Conservation (phyloP, 495 filamentous ascomycete genomes). For the Podospora pseudoanserina region DNA sequence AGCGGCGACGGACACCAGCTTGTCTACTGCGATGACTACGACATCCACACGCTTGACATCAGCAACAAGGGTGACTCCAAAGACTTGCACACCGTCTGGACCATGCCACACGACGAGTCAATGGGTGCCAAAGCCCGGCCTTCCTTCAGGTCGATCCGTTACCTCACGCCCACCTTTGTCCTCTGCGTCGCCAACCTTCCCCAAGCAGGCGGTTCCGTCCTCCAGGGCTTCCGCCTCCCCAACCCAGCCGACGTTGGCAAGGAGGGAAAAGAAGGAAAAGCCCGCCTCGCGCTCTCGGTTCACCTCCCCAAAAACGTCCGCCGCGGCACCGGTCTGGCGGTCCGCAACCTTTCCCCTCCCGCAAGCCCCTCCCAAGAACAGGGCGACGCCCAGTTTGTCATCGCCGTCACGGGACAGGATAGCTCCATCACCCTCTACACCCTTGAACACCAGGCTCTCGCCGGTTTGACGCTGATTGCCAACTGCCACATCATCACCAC, state of each 20-base stretch:
- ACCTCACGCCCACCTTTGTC: conserved; percentile 71
- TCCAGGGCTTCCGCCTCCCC: conserved; percentile 50
- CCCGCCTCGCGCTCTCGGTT: conserved; percentile 39
- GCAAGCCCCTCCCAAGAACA: conserved; percentile 41
- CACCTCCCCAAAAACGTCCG: conserved; percentile 42
- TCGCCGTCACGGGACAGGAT: conserved; percentile 82
- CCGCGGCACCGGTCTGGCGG: conserved; percentile 67
- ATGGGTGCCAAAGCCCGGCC: conserved; percentile 49
- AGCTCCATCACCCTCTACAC: conserved; percentile 74
- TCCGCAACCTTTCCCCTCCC: conserved; percentile 59
- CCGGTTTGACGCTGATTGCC: conserved; percentile 47
- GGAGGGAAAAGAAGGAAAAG: conserved; percentile 34
- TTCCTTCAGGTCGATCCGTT: conserved; percentile 66
- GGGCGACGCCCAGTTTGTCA: conserved; percentile 65
- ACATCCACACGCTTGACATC: conserved; percentile 59
- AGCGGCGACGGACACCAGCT: conserved; percentile 60
- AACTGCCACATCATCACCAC: conserved; percentile 60
- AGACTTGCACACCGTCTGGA: conserved; percentile 58
- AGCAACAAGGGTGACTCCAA: conserved; percentile 43
- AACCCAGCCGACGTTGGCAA: conserved; percentile 23
- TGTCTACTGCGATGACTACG: conserved; percentile 75
- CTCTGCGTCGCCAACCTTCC: conserved; percentile 57
- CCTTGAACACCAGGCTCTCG: conserved; percentile 53
- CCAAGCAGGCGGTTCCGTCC: conserved; percentile 44
- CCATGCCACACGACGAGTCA: conserved; percentile 48